A percentile compares a stretch with the other conserved stretches of the same genome.
Conservation (phyloP, 2,329 filamentous ascomycete genomes). For the Massarina eburnea region DNA sequence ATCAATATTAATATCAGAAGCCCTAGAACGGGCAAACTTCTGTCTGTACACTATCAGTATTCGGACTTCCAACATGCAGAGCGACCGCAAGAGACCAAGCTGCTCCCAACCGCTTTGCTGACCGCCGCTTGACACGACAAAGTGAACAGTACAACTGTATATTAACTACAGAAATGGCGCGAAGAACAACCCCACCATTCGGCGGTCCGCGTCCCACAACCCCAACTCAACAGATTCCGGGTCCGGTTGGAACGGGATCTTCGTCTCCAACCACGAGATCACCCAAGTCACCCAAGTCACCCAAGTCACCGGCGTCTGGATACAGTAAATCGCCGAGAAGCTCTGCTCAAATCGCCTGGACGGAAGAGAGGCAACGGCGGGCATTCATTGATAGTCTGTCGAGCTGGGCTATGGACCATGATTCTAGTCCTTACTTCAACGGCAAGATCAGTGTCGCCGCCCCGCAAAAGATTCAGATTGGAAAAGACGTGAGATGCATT, state of each 20-base stretch:
- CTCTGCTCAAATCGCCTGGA: slow-evolving; percentile 17
- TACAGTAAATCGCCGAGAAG: slow-evolving; percentile 14
- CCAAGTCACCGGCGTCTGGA: slow-evolving; percentile 4
- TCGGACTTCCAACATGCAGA: background rate
- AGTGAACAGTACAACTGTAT: too few relatives aligned
- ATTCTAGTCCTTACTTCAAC: slow-evolving; percentile 31
- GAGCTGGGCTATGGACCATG: slow-evolving; percentile 30
- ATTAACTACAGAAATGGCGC: too few relatives aligned
- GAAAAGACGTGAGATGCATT: slow-evolving; percentile 30
- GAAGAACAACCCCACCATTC: too few relatives aligned
- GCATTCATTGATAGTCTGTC: slow-evolving; percentile 24
- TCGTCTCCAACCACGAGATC: slow-evolving; percentile 2
- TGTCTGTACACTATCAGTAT: too few relatives aligned
- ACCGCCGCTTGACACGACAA: background rate
- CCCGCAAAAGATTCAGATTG: slow-evolving; percentile 18
- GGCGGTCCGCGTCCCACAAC: slow-evolving; percentile 7
- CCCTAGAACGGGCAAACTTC: too few relatives aligned
- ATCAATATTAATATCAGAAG: too few relatives aligned
- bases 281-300: slow-evolving; percentile 1
- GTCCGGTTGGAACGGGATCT: background rate
- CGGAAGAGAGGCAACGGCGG: slow-evolving; percentile 21
- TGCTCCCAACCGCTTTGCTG: slow-evolving; percentile 1
- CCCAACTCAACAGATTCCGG: background rate
- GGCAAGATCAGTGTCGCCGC: slow-evolving; percentile 27
- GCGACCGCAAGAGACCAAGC: background rate